Evolutionary conservation across 176 grass and related monocot species (phyloP).

Genomic region (Oropetium thomaeum): DNA sequence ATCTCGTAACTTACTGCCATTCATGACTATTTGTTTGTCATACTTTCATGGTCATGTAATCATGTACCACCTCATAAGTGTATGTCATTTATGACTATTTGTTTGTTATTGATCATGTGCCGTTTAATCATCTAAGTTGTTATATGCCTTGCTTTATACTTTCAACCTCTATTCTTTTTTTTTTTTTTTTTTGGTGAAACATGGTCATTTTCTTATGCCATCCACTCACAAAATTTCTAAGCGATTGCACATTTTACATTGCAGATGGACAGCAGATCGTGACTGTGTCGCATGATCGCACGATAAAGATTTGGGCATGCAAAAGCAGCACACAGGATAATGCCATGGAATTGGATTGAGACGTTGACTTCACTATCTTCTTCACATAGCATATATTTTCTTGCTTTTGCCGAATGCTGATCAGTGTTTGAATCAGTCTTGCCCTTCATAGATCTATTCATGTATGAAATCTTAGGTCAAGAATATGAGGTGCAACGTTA

Average conservation of each 20-base stretch:
- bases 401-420: conserved; percentile 7
- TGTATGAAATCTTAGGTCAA: conserved; percentile 19
- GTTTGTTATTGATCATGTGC: neutral
- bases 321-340: conserved; percentile 54
- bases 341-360: conserved; percentile 79
- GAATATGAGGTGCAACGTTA: conserved; percentile 11
- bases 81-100: neutral
- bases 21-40: neutral
- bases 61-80: neutral
- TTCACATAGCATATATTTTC: neutral
- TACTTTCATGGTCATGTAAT: neutral
- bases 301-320: conserved; percentile 87
- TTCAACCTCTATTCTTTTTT: neutral
- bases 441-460: conserved; percentile 12
- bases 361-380: neutral
- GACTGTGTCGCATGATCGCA: conserved; percentile 90
- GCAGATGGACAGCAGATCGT: conserved; percentile 96
- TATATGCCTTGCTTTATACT: neutral
- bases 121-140: neutral
- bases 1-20: neutral
- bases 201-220: neutral
- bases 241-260: neutral
- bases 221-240: conserved; percentile 3
- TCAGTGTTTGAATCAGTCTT: neutral
- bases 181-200: neutral